Conservation (phyloP, 441 rosid species). For the California macrophylla region DNA sequence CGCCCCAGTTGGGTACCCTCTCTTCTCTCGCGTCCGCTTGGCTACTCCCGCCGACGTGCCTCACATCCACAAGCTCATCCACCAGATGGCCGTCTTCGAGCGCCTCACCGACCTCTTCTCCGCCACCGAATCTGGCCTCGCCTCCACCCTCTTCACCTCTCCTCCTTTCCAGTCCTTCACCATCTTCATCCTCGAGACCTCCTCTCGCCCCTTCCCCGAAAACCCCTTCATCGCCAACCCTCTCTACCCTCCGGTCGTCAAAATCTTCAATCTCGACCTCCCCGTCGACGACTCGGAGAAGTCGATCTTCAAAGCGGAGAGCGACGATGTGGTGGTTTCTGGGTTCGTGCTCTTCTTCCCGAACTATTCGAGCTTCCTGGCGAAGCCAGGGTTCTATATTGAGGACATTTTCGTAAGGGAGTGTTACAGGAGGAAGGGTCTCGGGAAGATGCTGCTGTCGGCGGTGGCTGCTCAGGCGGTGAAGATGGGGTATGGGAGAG, state of each 20-base stretch:
- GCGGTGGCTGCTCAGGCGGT: constrained; percentile 80
- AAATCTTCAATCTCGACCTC: constrained; percentile 33
- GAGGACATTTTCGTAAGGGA: constrained; percentile 80
- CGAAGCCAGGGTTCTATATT: constrained; percentile 64
- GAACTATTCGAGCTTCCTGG: constrained; percentile 53
- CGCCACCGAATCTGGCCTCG: constrained; percentile 69
- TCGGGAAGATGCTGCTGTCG: constrained; percentile 53
- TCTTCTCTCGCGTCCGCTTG: constrained; percentile 77
- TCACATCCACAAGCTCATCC: constrained; percentile 71
- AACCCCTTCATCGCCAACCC: constrained; percentile 13
- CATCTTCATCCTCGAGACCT: constrained; percentile 69
- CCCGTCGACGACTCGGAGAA: constrained; percentile 50
- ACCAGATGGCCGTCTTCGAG: constrained; percentile 86
- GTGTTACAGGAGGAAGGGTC: constrained; percentile 65
- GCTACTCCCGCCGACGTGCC: constrained; percentile 67
- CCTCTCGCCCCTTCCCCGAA: constrained; percentile 38
- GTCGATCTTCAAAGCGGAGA: constrained; percentile 30
- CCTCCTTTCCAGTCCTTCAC: constrained; percentile 78
- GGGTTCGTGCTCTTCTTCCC: constrained; percentile 84
- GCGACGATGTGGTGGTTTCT: constrained; percentile 37
- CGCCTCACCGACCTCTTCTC: constrained; percentile 47
- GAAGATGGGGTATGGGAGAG: constrained; percentile 81
- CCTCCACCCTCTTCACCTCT: constrained; percentile 56
- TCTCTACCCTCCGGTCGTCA: constrained; percentile 24
- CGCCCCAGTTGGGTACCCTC: constrained; percentile 34